Evolutionary conservation across 2,329 filamentous ascomycete species (phyloP).

Genomic region (Trichoderma cornu-damae): DNA sequence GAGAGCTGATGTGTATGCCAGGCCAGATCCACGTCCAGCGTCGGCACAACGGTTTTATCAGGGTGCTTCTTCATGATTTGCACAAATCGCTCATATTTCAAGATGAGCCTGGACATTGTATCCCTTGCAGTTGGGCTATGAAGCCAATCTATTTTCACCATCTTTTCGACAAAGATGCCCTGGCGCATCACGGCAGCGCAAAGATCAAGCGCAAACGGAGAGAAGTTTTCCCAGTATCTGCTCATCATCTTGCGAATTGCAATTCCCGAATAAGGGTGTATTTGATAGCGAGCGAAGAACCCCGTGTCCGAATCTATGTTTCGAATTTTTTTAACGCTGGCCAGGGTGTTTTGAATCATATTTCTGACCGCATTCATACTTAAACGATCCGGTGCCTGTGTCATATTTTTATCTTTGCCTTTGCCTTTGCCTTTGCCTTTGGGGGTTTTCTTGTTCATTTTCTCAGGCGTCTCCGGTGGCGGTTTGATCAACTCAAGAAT

Average conservation of each 20-base stretch:
- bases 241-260: slow-evolving; percentile 62
- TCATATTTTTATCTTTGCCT: background rate
- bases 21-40: slow-evolving; percentile 67
- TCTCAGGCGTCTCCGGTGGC: background rate
- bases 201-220: slow-evolving; percentile 60
- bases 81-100: slow-evolving; percentile 62
- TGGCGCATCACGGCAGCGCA: slow-evolving; percentile 61
- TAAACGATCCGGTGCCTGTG: background rate
- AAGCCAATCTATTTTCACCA: slow-evolving; percentile 72
- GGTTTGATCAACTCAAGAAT: slow-evolving; percentile 39
- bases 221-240: slow-evolving; percentile 64
- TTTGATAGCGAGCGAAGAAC: slow-evolving; percentile 23
- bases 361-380: slow-evolving; percentile 49
- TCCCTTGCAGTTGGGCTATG: slow-evolving; percentile 60
- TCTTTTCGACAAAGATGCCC: slow-evolving; percentile 64
- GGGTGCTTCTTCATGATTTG: slow-evolving; percentile 49
- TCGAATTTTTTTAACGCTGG: slow-evolving; percentile 34
- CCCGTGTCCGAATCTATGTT: slow-evolving; percentile 34
- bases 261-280: slow-evolving; percentile 35
- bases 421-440: background rate
- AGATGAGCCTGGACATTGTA: slow-evolving; percentile 60
- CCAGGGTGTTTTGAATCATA: slow-evolving; percentile 45
- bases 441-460: background rate
- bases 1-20: slow-evolving; percentile 79
- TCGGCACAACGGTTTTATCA: slow-evolving; percentile 55